Conservation (phyloP, 1,284 basidiomycete genomes). For the Pyrrhoderma noxium region DNA sequence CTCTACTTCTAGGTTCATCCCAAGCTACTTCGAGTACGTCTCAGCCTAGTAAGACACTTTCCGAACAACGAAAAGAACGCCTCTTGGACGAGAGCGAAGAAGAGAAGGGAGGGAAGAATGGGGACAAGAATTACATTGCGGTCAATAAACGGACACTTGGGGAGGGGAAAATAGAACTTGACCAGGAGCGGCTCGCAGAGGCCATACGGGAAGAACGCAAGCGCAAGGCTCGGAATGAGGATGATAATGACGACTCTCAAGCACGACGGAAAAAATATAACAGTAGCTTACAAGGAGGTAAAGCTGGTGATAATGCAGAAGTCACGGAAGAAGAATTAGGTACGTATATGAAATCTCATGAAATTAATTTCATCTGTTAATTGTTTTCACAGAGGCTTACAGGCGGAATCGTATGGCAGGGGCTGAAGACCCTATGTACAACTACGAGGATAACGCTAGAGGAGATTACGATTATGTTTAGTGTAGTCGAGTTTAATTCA, state of each 20-base stretch:
- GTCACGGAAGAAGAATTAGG: constrained; percentile 92
- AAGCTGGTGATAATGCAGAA: constrained; percentile 44
- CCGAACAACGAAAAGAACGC: constrained; percentile 21
- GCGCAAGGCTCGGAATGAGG: constrained; percentile 53
- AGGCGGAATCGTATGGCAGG: constrained; percentile 54
- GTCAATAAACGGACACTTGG: constrained; percentile 56
- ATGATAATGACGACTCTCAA: constrained; percentile 46
- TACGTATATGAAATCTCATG: constrained; percentile 33
- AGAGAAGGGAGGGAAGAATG: constrained; percentile 38
- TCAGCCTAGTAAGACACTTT: constrained; percentile 22
- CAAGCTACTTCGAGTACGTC: constrained; percentile 23
- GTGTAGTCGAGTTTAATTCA: neutral
- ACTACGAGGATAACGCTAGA: constrained; percentile 57
- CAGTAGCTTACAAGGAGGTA: constrained; percentile 33
- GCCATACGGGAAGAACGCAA: constrained; percentile 80
- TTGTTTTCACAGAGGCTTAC: constrained; percentile 64
- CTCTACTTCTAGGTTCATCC: constrained; percentile 47
- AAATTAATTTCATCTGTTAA: constrained; percentile 13
- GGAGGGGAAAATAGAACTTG: constrained; percentile 67
- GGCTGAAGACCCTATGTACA: constrained; percentile 85
- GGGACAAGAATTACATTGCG: constrained; percentile 17
- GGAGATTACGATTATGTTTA: constrained; percentile 9
- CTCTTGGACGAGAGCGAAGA: constrained; percentile 25
- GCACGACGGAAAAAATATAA: constrained; percentile 52
- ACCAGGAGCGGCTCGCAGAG: constrained; percentile 58